Evolutionary conservation across 441 rosid genomes (phyloP).

Genomic region (Aleurites moluccanus): DNA sequence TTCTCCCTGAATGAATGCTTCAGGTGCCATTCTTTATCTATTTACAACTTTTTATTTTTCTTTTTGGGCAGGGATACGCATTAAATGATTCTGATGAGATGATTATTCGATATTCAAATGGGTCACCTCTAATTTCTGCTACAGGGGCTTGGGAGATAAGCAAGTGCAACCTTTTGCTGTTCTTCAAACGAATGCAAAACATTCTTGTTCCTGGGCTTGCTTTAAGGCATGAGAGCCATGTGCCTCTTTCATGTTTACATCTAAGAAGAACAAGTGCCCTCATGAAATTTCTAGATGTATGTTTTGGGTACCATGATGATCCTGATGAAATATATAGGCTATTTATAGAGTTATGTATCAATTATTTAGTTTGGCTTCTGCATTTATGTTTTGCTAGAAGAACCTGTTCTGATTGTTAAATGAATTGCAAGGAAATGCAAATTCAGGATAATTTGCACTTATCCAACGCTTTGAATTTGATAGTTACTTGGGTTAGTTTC

Average conservation of each 20-base stretch:
- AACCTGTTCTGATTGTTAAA: slow-evolving; percentile 14
- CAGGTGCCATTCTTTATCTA: slow-evolving; percentile 15
- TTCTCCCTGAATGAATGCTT: slow-evolving; percentile 15
- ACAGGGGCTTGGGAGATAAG: slow-evolving; percentile 18
- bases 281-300: slow-evolving; percentile 22
- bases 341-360: slow-evolving; percentile 22
- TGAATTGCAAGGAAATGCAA: slow-evolving; percentile 21
- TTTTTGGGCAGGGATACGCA: too few species aligned
- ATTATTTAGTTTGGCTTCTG: slow-evolving; percentile 6
- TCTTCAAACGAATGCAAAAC: background rate
- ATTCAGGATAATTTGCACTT: slow-evolving; percentile 1
- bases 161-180: slow-evolving; percentile 16
- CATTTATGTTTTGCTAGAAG: background rate
- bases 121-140: slow-evolving; percentile 6
- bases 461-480: background rate
- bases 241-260: slow-evolving; percentile 1
- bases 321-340: slow-evolving; percentile 23
- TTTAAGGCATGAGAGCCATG: background rate
- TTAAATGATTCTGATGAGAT: background rate
- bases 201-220: slow-evolving; percentile 11
- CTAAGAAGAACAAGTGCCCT: slow-evolving; percentile 17
- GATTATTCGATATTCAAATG: background rate
- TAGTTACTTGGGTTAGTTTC: background rate
- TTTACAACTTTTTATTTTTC: too few species aligned
- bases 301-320: slow-evolving; percentile 22